Evolutionary conservation across 2,329 filamentous ascomycete species (phyloP).

Genomic region (Trichoderma sp.): DNA sequence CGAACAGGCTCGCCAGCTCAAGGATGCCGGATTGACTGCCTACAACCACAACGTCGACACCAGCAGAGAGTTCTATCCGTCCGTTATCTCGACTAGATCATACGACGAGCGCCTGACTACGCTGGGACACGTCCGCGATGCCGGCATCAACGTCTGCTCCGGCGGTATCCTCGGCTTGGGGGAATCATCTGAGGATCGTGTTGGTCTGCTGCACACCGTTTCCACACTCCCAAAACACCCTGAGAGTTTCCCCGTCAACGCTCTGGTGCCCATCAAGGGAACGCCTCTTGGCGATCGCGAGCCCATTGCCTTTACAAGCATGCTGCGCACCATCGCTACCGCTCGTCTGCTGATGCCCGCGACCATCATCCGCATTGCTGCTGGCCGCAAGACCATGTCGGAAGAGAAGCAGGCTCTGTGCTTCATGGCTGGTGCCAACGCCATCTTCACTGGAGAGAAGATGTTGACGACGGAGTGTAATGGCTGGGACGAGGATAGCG

Average conservation of each 20-base stretch:
- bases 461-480: slow-evolving; percentile 93
- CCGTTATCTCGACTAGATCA: slow-evolving; percentile 77
- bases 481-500: slow-evolving; percentile 84
- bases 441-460: slow-evolving; percentile 94
- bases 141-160: slow-evolving; percentile 86
- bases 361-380: slow-evolving; percentile 84
- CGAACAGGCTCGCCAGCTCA: slow-evolving; percentile 76
- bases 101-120: slow-evolving; percentile 87
- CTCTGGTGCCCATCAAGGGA: slow-evolving; percentile 85
- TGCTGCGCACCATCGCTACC: slow-evolving; percentile 80
- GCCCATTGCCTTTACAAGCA: slow-evolving; percentile 71
- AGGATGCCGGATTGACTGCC: slow-evolving; percentile 79
- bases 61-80: slow-evolving; percentile 82
- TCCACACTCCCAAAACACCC: slow-evolving; percentile 78
- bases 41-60: slow-evolving; percentile 97
- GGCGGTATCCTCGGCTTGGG: slow-evolving; percentile 85
- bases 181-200: slow-evolving; percentile 73
- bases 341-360: slow-evolving; percentile 79
- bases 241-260: slow-evolving; percentile 89
- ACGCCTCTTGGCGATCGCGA: slow-evolving; percentile 77
- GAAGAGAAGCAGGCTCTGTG: slow-evolving; percentile 88
- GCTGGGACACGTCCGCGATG: slow-evolving; percentile 74
- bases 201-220: slow-evolving; percentile 81
- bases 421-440: slow-evolving; percentile 88
- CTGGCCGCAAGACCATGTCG: slow-evolving; percentile 77